These are phyloP conservation scores for Termitomyces titanicus DNA, from an alignment of 768 basidiomycete genomes.

Conservation along the genomic window DNA sequence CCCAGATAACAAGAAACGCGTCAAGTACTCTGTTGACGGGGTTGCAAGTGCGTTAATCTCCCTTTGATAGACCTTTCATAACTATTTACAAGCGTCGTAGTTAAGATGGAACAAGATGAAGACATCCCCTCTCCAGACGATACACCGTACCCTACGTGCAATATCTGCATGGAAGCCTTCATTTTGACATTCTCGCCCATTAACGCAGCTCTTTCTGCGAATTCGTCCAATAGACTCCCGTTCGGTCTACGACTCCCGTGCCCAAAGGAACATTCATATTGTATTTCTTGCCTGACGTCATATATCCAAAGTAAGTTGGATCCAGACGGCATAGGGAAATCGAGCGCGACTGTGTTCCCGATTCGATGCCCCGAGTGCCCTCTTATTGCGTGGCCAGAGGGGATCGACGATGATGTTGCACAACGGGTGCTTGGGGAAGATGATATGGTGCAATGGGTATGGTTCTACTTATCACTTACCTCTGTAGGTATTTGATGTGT, in stretches of 20 bases:
- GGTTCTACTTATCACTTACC: not conserved
- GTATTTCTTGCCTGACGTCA: conserved; percentile 27
- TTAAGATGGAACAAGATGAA: conserved; percentile 1
- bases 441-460: conserved; percentile 32
- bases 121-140: not conserved
- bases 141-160: conserved; percentile 24
- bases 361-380: conserved; percentile 36
- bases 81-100: not conserved
- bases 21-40: not conserved
- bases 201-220: conserved; percentile 28
- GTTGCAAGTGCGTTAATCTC: not conserved
- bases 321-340: conserved; percentile 26
- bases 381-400: conserved; percentile 25
- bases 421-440: conserved; percentile 26
- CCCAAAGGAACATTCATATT: conserved; percentile 30
- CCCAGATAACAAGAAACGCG: conserved; percentile 9
- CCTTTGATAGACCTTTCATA: not conserved
- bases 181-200: conserved; percentile 29
- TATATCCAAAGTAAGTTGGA: conserved; percentile 34
- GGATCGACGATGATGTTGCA: conserved; percentile 33
- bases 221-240: conserved; percentile 28
- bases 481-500: not conserved
- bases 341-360: conserved; percentile 29
- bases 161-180: conserved; percentile 37
- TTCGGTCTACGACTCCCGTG: conserved; percentile 34